Evolutionary conservation across 345 rosid species (phyloP), one percentile per base, ranked within the genome.

Genomic region (Aquilaria yunnanensis): DNA sequence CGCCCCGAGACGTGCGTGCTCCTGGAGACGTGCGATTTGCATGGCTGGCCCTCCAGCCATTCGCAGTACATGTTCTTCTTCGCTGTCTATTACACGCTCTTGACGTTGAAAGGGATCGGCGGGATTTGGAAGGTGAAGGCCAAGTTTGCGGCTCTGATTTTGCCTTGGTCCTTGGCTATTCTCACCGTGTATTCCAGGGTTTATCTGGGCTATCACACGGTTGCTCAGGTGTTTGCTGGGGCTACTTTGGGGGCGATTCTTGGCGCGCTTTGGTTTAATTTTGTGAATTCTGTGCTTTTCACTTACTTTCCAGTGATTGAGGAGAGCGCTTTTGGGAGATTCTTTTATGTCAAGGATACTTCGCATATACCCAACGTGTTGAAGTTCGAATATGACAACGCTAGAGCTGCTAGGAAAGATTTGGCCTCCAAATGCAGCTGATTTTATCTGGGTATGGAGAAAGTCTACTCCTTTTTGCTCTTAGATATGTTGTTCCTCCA

Each of bases 41-140:
- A 91, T 33, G 99, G 99, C 60, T 94, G 96, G 97, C 99, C 99
- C 1, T 94, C 99, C 3, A 90, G 97, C 59, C 99, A 94, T 61
- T 83, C 92, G 0, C 89, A 87, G 31, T 94, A 85, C 78, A 83
- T 91, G 93, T 94, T 88, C 83, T 91, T 94, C 73, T 89, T 88
- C 69, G 88, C 96, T 0, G 75, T 76, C 0, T 94, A 91, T 62
- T 77, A 74, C 52, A 77, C 84, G 13, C 70, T 94, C 0, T 66
- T 90, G 77, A 83, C 71, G 0, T 71, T 74, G n/a, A 75, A 74
- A 63, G 92, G 96, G 34, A 85, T 82, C 51, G 95, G 85, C 59
- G 96, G 85, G 1, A 72, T 82, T 14, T 75, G 83, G 78, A 77
- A 83, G 54, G 51, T 78, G 10, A 81, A 56, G 64, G 78, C 76